phyloP scores from a whole-genome alignment of 2,329 filamentous ascomycete genomes.

The Pyrenophora tritici-repentis region DNA sequence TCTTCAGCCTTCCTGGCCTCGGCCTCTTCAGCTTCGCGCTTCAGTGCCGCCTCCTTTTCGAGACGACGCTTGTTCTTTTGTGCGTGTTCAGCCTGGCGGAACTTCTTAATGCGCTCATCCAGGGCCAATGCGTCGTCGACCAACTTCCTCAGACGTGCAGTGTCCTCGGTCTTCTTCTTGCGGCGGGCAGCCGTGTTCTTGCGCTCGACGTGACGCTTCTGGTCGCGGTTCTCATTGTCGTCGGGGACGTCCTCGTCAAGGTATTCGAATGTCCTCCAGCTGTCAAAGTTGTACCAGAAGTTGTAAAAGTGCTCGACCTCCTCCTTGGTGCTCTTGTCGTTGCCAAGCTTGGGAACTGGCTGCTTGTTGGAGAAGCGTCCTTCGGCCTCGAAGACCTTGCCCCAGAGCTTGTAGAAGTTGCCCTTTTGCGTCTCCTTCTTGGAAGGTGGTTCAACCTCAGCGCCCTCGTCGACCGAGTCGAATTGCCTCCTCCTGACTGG shows the following conservation, averaged over 20 bases:
- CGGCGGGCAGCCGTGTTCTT: slow-evolving; percentile 98
- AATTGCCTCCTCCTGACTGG: slow-evolving; percentile 91
- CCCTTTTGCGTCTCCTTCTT: slow-evolving; percentile 88
- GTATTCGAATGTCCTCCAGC: slow-evolving; percentile 97
- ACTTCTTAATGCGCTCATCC: slow-evolving; percentile 97
- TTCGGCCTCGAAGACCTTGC: slow-evolving; percentile 86
- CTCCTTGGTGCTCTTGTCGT: slow-evolving; percentile 82
- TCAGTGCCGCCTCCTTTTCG: slow-evolving; percentile 90
- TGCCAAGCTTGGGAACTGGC: slow-evolving; percentile 84
- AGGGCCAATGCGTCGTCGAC: slow-evolving; percentile 83
- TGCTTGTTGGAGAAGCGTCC: slow-evolving; percentile 89
- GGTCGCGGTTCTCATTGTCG: slow-evolving; percentile 98
- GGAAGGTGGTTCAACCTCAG: slow-evolving; percentile 86
- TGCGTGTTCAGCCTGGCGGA: slow-evolving; percentile 88
- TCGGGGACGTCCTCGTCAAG: slow-evolving; percentile 98
- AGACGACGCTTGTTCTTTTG: slow-evolving; percentile 94
- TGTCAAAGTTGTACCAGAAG: slow-evolving; percentile 99
- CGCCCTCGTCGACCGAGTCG: slow-evolving; percentile 93
- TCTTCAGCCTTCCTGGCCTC: slow-evolving; percentile 82
- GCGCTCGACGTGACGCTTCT: slow-evolving; percentile 96
- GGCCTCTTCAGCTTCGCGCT: slow-evolving; percentile 84
- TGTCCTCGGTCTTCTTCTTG: slow-evolving; percentile 99
- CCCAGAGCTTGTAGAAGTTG: slow-evolving; percentile 96
- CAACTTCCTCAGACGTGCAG: slow-evolving; percentile 82
- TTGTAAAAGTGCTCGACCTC: slow-evolving; percentile 97